Conservation (phyloP, 2,329 filamentous ascomycete species). For the Pezicula carpinea region DNA sequence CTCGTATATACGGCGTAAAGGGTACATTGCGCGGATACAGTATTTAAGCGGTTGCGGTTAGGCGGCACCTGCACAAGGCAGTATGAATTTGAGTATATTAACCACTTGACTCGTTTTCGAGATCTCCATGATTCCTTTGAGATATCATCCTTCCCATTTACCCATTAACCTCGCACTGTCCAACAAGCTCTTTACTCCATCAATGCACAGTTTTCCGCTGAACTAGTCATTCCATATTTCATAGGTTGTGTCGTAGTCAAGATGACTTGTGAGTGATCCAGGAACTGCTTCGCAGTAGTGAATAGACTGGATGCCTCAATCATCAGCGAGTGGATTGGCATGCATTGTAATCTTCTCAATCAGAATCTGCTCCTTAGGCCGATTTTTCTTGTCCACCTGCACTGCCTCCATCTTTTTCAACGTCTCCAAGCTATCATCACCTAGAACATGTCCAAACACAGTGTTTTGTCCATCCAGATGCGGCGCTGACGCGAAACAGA, state of each 20-base stretch:
- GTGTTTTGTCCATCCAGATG: slow-evolving; percentile 83
- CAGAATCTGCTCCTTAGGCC: slow-evolving; percentile 60
- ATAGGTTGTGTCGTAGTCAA: background rate
- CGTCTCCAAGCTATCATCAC: slow-evolving; percentile 58
- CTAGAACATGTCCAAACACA: slow-evolving; percentile 72
- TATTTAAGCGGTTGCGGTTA: background rate
- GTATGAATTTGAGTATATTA: background rate
- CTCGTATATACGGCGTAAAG: background rate
- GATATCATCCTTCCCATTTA: too few relatives aligned
- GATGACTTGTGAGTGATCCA: background rate
- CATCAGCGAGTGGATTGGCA: slow-evolving; percentile 69
- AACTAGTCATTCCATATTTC: background rate
- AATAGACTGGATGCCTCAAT: background rate
- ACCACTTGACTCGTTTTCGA: background rate
- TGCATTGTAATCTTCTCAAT: slow-evolving; percentile 71
- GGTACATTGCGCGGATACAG: background rate
- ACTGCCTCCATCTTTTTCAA: slow-evolving; percentile 67
- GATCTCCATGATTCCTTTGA: too few relatives aligned
- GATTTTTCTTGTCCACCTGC: slow-evolving; percentile 72
- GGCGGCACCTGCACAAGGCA: background rate
- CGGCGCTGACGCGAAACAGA: slow-evolving; percentile 71
- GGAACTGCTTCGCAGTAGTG: background rate
- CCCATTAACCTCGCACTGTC: too few relatives aligned
- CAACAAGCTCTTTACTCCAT: too few relatives aligned
- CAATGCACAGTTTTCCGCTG: too few relatives aligned